These are phyloP conservation scores for Poteriospumella lacustris DNA, from an alignment of 108 stramenopile genomes.

Conservation along the genomic window DNA sequence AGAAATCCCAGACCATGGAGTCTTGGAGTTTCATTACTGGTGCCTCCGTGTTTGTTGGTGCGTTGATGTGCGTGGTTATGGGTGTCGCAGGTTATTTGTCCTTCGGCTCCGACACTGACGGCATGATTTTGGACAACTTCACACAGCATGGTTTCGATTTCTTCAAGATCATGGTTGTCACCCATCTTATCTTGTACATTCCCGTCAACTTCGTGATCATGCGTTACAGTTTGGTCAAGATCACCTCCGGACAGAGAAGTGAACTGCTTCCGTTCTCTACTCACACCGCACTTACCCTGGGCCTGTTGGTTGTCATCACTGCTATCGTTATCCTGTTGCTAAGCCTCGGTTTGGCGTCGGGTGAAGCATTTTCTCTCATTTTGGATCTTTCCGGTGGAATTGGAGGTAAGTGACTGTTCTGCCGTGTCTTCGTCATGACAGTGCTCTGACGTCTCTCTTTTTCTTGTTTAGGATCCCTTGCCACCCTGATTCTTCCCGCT, in stretches of 20 bases:
- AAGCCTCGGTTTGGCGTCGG: not conserved
- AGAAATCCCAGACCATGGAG: not conserved
- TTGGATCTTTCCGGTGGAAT: constrained; percentile 11
- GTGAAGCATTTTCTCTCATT: constrained; percentile 16
- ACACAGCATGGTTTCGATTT: constrained; percentile 2
- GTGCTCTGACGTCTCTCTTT: not conserved
- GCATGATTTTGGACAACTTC: constrained; percentile 38
- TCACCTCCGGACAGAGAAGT: not conserved
- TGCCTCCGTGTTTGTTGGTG: constrained; percentile 21
- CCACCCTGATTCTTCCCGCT: constrained; percentile 11
- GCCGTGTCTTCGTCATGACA: not conserved
- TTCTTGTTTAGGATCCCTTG: not conserved
- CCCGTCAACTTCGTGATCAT: constrained; percentile 29
- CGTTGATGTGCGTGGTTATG: constrained; percentile 32
- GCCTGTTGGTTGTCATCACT: not conserved
- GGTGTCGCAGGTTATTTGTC: constrained; percentile 37
- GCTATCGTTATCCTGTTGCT: not conserved
- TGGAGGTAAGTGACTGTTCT: constrained; percentile 5
- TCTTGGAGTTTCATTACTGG: constrained; percentile 28
- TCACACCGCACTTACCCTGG: not conserved
- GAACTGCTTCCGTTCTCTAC: not conserved
- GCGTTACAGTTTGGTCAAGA: constrained; percentile 4
- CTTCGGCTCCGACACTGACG: constrained; percentile 37
- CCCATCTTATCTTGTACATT: constrained; percentile 38
- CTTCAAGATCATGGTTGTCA: constrained; percentile 42